Evolutionary conservation across 1,284 basidiomycete species (phyloP).

Genomic region (Stygiomarasmius scandens): DNA sequence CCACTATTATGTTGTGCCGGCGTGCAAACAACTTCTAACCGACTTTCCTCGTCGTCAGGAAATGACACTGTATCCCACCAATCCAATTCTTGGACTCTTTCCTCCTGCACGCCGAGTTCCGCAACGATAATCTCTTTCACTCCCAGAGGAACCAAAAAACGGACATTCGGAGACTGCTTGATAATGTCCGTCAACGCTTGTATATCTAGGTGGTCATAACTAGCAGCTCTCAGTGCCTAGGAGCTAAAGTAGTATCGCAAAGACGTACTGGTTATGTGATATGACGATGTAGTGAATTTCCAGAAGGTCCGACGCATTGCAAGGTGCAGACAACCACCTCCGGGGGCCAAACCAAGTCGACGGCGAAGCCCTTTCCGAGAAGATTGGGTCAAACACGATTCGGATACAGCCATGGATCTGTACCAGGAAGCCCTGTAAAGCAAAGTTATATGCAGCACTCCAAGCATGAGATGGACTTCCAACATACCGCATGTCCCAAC

Average conservation of each 20-base stretch:
- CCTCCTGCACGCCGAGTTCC: not conserved
- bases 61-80: not conserved
- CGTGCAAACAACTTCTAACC: not conserved
- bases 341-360: not conserved
- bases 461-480: not conserved
- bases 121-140: not conserved
- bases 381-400: not conserved
- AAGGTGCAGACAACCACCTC: not conserved
- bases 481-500: not conserved
- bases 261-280: not conserved
- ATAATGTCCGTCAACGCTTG: not conserved
- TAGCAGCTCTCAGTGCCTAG: not conserved
- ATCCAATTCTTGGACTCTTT: not conserved
- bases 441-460: not conserved
- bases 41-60: not conserved
- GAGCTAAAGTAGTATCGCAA: not conserved
- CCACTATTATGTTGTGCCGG: not conserved
- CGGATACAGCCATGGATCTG: not conserved
- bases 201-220: not conserved
- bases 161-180: not conserved
- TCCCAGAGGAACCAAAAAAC: not conserved
- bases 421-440: not conserved
- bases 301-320: not conserved
- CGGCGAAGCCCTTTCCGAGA: not conserved
- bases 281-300: not conserved